Base-by-base conservation (phyloP, 768 basidiomycete species). In the Kwoniella botswanensis region DNA sequence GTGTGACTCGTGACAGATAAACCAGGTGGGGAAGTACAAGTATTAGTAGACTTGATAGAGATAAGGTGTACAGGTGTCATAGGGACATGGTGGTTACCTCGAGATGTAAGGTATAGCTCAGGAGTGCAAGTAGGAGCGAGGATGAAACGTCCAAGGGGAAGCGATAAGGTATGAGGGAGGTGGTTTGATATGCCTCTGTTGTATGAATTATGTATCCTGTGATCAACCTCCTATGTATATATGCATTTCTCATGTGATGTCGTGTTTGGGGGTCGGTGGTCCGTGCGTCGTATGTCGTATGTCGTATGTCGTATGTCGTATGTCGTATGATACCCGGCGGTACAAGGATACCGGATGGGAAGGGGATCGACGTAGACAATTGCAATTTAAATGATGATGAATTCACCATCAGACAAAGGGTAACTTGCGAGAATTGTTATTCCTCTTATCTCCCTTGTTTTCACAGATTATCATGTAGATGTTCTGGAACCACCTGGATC, bases 251-350 rank as follows among this genome's bases (percentile, higher is more conserved):
- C 26, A 26, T 26, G 26, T 26, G 26, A 26, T 4, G 4, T 26
- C 3, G 26, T 26, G 26, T 35, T 35, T 61, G 21, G 59, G 59
- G 59, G 59, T 61, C 21, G 22, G 43, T 17, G 59, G 26, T 61
- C 59, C 22, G 59, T 61, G 35, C 59, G 17, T 59, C 15, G 26
- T 4, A 29, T 59, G n/a, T 29, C 26, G 22, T 22, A 7, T 22
- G 22, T 9, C 9, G 24, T 58, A 24, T 58, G 17, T 4, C 35
- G 24, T 24, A 11, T 24, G 24, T 6, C 7, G 26, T 58, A 58
- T n/a, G 24, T 3, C 35, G 24, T 59, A 11, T 35, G 35, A 35
- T 22, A 29, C 24, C 26, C 29, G 26, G 26, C 41, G 15, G 26
- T 61, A 44, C 42, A 43, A 61, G 50, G 21, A 52, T 21, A 17